A percentile compares a stretch with the other conserved stretches of the same genome.
These are phyloP conservation scores for Huntiella abstrusa DNA, from an alignment of 2,329 filamentous ascomycete species.

Conservation along the genomic window DNA sequence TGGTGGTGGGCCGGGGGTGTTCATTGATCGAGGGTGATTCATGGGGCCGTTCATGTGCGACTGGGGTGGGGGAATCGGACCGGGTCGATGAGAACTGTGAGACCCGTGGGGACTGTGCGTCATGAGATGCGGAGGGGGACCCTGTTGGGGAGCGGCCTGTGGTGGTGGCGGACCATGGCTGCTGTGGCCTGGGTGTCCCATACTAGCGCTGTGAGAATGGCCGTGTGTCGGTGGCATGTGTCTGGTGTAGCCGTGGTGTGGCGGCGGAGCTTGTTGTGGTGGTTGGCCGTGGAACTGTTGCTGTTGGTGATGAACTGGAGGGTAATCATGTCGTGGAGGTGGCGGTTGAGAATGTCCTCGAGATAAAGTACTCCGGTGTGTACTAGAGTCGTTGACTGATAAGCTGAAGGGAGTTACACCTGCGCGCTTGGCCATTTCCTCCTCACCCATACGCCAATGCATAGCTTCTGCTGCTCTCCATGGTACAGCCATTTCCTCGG, in stretches of 20 bases:
- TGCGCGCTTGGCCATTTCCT: constrained; percentile 82
- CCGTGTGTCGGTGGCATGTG: constrained; percentile 19
- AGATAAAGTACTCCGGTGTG: constrained; percentile 21
- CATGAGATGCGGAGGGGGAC: constrained; percentile 16
- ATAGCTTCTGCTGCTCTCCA: constrained; percentile 94
- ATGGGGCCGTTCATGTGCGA: constrained; percentile 27
- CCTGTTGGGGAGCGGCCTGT: background rate
- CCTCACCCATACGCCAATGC: constrained; percentile 92
- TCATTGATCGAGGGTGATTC: constrained; percentile 28
- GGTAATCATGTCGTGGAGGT: constrained; percentile 14
- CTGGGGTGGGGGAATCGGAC: background rate
- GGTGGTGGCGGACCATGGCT: constrained; percentile 10
- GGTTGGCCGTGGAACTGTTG: background rate
- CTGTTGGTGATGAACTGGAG: background rate
- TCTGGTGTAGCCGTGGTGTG: constrained; percentile 14
- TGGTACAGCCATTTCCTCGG: constrained; percentile 83
- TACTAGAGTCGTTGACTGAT: constrained; percentile 27
- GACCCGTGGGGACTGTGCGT: constrained; percentile 20
- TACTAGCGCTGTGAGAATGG: constrained; percentile 13
- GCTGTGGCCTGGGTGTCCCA: background rate
- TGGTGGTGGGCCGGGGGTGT: constrained; percentile 15
- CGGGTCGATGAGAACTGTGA: constrained; percentile 17
- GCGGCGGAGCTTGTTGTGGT: constrained; percentile 17
- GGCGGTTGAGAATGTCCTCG: constrained; percentile 21
- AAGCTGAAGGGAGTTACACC: constrained; percentile 74